phyloP scores from a whole-genome alignment of 169 alveolate species.

The Eimeria acervulina region DNA sequence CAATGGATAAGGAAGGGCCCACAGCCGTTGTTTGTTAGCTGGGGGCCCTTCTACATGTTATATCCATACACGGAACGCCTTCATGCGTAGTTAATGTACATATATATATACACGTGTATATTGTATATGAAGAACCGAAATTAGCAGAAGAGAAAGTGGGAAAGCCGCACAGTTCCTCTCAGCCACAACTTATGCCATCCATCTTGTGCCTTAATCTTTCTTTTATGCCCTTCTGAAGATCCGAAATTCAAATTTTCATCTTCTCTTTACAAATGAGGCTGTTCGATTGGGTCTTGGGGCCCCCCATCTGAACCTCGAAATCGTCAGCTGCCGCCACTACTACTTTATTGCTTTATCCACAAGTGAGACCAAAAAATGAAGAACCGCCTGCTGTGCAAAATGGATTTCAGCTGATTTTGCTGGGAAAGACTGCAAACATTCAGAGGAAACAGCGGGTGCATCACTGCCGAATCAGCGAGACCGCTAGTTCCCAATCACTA shows the following conservation, averaged over 20 bases:
- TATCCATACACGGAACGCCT: no score
- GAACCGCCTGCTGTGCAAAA: not conserved
- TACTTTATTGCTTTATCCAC: not conserved
- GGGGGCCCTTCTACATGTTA: not conserved
- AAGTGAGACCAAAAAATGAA: not conserved
- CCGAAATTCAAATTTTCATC: not conserved
- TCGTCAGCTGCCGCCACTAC: not conserved
- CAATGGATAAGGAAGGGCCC: not conserved
- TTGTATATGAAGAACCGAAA: not conserved
- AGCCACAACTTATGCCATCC: no score
- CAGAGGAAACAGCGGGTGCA: not conserved
- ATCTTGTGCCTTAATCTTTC: not conserved
- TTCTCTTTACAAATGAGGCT: not conserved
- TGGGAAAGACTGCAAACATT: not conserved
- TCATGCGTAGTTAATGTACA: no score
- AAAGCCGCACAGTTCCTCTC: not conserved
- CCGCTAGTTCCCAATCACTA: not conserved
- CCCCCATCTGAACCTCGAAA: not conserved
- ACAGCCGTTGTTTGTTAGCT: not conserved
- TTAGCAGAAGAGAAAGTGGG: not conserved
- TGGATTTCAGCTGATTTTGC: no score
- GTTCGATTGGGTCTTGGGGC: not conserved
- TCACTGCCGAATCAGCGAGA: not conserved
- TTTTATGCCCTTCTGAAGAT: not conserved
- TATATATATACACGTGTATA: not conserved